A percentile compares a stretch with the other conserved stretches of the same genome.
Evolutionary conservation across 441 rosid genomes (phyloP).

Genomic region (Cnidoscolus chayamansa): DNA sequence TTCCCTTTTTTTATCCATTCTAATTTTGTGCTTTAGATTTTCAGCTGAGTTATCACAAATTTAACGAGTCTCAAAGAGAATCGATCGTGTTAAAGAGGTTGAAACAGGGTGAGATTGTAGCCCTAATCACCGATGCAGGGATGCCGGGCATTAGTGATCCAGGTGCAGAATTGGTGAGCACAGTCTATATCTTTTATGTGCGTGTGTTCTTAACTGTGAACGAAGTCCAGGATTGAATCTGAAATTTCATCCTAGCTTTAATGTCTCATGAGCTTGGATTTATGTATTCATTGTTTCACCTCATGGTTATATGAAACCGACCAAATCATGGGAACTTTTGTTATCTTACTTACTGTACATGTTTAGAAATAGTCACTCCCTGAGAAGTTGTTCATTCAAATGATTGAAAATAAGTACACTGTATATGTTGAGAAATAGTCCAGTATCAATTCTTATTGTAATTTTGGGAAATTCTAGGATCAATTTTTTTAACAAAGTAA

Average conservation of each 20-base stretch:
- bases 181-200: neutral
- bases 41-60: slow-evolving; percentile 92
- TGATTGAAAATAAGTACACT: neutral
- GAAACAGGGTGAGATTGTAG: slow-evolving; percentile 75
- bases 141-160: slow-evolving; percentile 94
- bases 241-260: neutral
- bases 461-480: too few relatives aligned
- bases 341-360: neutral
- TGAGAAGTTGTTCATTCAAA: neutral
- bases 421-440: neutral
- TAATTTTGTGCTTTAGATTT: slow-evolving; percentile 53
- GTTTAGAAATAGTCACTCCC: neutral
- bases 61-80: slow-evolving; percentile 83
- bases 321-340: slow-evolving; percentile 1
- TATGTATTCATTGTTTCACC: neutral
- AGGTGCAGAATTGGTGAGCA: slow-evolving; percentile 69
- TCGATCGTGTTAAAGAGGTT: slow-evolving; percentile 61
- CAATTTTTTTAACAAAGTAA: too few relatives aligned
- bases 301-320: neutral
- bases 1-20: slow-evolving; percentile 10
- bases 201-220: neutral
- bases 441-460: too few relatives aligned
- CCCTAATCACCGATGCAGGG: slow-evolving; percentile 80
- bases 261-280: neutral
- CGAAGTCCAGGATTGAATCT: neutral